Percentiles rank a stretch among this genome's conserved stretches.
phyloP scores from a whole-genome alignment of 352 stramenopile species.

The Labyrinthula sp. region DNA sequence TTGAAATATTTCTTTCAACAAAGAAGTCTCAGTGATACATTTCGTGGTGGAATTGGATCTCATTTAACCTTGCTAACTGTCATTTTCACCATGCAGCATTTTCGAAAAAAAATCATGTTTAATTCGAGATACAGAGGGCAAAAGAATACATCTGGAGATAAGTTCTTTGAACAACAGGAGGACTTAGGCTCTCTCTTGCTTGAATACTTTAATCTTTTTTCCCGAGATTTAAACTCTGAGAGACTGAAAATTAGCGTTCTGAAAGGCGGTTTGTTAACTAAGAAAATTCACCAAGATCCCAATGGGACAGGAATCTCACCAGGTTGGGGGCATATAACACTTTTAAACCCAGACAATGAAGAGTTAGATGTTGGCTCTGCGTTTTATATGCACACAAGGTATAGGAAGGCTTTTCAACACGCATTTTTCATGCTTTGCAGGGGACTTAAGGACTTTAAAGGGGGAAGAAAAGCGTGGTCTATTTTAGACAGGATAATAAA shows the following conservation, averaged over 20 bases:
- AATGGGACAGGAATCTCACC: no score
- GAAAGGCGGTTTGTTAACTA: constrained; percentile 44
- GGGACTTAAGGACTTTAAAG: no score
- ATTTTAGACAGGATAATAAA: no score
- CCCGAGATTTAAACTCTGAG: constrained; percentile 71
- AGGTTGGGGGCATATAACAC: constrained; percentile 1
- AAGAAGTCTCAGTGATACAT: constrained; percentile 75
- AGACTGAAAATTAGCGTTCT: constrained; percentile 68
- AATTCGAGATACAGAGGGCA: constrained; percentile 31
- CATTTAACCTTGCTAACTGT: constrained; percentile 83
- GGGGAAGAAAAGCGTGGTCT: no score
- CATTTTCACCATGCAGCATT: constrained; percentile 65
- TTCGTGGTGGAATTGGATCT: constrained; percentile 67
- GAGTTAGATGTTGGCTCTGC: constrained; percentile 4
- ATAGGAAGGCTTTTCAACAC: constrained; percentile 20
- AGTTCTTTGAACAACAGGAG: constrained; percentile 43
- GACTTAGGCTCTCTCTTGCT: constrained; percentile 72
- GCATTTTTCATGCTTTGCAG: constrained; percentile 12
- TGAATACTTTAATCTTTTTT: constrained; percentile 81
- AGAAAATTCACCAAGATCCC: no score
- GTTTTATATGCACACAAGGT: constrained; percentile 13
- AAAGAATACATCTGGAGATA: constrained; percentile 15
- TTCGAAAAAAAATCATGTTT: constrained; percentile 41
- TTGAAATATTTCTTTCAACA: constrained; percentile 83
- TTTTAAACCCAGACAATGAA: constrained; percentile 23